phyloP scores from a whole-genome alignment of 1,284 basidiomycete species.

The Boletellus deceptivus region DNA sequence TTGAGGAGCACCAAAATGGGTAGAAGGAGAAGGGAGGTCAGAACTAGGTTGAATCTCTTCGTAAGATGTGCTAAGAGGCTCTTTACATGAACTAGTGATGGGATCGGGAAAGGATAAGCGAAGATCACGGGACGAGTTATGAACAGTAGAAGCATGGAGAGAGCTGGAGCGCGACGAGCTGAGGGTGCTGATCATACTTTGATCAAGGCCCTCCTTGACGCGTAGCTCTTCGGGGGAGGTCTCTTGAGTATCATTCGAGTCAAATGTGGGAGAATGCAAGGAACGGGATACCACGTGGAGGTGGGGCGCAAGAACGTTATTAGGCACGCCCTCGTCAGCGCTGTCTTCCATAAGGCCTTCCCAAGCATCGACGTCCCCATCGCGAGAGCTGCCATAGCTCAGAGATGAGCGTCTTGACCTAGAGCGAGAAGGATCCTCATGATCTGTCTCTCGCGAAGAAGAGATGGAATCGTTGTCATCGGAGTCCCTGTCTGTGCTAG shows the following conservation, averaged over 20 bases:
- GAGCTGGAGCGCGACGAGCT: constrained; percentile 66
- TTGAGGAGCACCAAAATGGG: constrained; percentile 16
- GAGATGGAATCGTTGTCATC: constrained; percentile 67
- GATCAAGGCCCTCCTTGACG: constrained; percentile 69
- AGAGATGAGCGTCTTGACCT: constrained; percentile 64
- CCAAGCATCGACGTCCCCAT: constrained; percentile 69
- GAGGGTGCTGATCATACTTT: constrained; percentile 75
- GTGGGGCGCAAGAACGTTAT: constrained; percentile 29
- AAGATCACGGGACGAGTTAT: constrained; percentile 63
- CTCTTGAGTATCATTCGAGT: constrained; percentile 30
- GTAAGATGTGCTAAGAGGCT: constrained; percentile 26
- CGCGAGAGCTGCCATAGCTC: constrained; percentile 62
- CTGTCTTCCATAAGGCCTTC: constrained; percentile 66
- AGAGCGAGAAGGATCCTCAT: constrained; percentile 49
- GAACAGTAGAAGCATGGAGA: constrained; percentile 50
- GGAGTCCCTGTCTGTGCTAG: constrained; percentile 58
- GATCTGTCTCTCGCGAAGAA: constrained; percentile 54
- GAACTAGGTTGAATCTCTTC: constrained; percentile 26
- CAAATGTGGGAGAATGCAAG: constrained; percentile 25
- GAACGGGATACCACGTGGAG: constrained; percentile 29
- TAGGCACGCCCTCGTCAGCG: constrained; percentile 43
- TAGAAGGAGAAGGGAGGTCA: constrained; percentile 13
- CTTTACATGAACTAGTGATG: constrained; percentile 60
- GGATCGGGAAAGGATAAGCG: constrained; percentile 77
- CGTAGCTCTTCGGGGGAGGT: constrained; percentile 53